These are phyloP conservation scores for Rhododendron griersonianum DNA, from an alignment of 148 eudicot species.

Conservation along the genomic window DNA sequence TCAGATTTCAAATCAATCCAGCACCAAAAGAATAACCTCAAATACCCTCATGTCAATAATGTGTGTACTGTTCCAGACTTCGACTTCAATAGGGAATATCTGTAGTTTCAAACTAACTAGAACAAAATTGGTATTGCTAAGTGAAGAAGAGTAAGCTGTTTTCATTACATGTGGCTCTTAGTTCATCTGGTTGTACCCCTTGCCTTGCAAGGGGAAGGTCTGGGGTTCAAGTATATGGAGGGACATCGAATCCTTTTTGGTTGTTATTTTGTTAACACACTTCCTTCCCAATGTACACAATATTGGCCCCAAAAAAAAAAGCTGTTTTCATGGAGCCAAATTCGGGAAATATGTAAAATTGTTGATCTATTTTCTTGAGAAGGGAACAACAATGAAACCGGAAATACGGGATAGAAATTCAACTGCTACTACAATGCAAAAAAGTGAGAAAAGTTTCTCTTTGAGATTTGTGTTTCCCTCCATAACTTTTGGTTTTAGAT, in stretches of 20 bases:
- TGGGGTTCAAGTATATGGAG: no score
- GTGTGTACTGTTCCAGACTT: background rate
- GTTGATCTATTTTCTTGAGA: background rate
- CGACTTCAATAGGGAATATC: background rate
- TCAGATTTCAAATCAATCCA: background rate
- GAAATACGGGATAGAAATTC: background rate
- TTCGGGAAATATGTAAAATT: background rate
- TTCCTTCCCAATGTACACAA: background rate
- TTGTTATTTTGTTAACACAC: no score
- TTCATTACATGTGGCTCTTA: background rate
- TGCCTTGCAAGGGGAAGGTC: no score
- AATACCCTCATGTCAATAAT: background rate
- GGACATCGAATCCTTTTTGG: no score
- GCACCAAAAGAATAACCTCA: conserved; percentile 8
- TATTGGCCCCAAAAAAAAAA: background rate
- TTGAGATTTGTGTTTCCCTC: background rate
- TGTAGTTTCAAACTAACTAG: background rate
- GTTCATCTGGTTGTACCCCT: background rate
- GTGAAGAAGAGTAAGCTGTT: background rate
- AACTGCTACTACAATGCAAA: background rate
- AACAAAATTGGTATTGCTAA: background rate
- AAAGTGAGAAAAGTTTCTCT: background rate
- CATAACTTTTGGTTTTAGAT: background rate
- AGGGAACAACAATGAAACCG: background rate
- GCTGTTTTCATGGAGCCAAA: background rate